Conservation (phyloP, 306 rosid genomes). For the Comarum palustre region DNA sequence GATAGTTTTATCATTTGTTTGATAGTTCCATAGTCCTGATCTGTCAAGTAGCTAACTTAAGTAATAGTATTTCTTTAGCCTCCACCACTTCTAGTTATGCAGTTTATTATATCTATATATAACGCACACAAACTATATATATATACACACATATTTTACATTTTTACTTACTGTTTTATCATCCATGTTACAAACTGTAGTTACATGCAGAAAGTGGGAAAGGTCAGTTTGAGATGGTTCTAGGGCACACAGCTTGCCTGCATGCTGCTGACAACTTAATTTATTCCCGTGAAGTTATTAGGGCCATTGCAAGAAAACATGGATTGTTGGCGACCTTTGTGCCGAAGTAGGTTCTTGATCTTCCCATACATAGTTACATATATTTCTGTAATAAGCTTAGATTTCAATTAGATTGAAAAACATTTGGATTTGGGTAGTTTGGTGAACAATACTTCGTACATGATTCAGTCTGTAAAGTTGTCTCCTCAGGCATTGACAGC, state of each 20-base stretch:
- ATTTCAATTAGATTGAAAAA: conserved; percentile 1
- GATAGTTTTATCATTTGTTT: no score
- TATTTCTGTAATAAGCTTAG: background rate
- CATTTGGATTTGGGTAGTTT: background rate
- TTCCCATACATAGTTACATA: conserved; percentile 8
- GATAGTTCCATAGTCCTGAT: background rate
- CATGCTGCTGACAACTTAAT: conserved; percentile 68
- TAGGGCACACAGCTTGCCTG: conserved; percentile 53
- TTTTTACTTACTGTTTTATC: conserved; percentile 18
- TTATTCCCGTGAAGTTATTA: conserved; percentile 71
- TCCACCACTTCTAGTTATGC: background rate
- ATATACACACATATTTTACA: background rate
- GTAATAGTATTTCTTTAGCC: background rate
- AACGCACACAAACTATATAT: no score
- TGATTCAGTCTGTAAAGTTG: background rate
- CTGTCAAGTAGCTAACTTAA: background rate
- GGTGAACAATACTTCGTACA: background rate
- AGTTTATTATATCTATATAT: background rate
- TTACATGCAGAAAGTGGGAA: conserved; percentile 81
- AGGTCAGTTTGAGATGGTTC: conserved; percentile 80
- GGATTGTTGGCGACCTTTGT: conserved; percentile 80
- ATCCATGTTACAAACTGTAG: conserved; percentile 34
- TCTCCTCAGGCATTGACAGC: background rate
- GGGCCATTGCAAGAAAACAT: conserved; percentile 71
- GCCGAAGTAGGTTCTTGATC: conserved; percentile 67